Conservation (phyloP, 495 filamentous ascomycete species). For the Hyaloscypha bicolor region DNA sequence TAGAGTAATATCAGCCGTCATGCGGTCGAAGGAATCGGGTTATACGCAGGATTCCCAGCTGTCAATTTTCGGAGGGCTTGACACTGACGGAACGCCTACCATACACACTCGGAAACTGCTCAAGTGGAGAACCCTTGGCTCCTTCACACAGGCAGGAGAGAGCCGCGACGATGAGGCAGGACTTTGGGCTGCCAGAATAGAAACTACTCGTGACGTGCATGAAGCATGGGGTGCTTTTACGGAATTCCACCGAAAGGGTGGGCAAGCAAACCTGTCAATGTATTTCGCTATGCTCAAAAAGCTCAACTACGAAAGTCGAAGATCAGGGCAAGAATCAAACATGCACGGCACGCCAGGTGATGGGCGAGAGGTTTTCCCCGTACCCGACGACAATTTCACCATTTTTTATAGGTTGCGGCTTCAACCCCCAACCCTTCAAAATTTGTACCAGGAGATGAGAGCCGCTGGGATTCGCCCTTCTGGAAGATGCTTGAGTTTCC, state of each 20-base stretch:
- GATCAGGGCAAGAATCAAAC: constrained; percentile 1
- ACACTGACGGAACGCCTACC: constrained; percentile 34
- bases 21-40: constrained; percentile 22
- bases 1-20: constrained; percentile 22
- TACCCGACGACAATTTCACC: constrained; percentile 26
- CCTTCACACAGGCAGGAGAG: neutral
- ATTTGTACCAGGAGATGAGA: constrained; percentile 32
- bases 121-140: neutral
- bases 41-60: constrained; percentile 24
- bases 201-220: constrained; percentile 30
- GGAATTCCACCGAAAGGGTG: constrained; percentile 10
- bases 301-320: constrained; percentile 23
- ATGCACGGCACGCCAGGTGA: constrained; percentile 23
- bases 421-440: constrained; percentile 27
- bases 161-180: constrained; percentile 1
- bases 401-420: constrained; percentile 20
- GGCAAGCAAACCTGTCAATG: constrained; percentile 21
- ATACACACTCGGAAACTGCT: constrained; percentile 29
- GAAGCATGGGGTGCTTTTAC: constrained; percentile 34
- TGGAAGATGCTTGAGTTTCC: constrained; percentile 25
- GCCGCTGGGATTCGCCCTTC: constrained; percentile 20
- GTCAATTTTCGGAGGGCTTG: constrained; percentile 29
- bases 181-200: constrained; percentile 32
- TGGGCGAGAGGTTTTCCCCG: constrained; percentile 29
- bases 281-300: constrained; percentile 34